phyloP scores from a whole-genome alignment of 176 grass and related monocot genomes.

The Musa beccarii region DNA sequence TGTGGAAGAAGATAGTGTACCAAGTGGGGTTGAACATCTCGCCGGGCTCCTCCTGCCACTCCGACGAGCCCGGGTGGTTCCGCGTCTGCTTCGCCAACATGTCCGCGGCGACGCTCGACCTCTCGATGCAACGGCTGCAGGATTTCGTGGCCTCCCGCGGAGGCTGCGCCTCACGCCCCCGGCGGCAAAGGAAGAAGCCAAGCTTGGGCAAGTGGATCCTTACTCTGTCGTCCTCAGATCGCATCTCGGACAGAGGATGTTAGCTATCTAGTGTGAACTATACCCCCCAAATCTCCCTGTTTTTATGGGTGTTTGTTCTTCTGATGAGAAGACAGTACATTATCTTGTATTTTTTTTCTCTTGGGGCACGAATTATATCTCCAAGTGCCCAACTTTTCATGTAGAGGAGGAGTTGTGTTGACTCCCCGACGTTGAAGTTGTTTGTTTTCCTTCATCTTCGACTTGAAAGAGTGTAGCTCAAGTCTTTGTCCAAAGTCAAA shows the following conservation, averaged over 20 bases:
- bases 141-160: not conserved
- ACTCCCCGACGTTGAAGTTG: too few relatives aligned
- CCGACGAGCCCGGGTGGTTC: constrained; percentile 16
- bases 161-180: not conserved
- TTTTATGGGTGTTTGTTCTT: too few relatives aligned
- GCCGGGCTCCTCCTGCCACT: constrained; percentile 17
- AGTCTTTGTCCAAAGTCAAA: too few relatives aligned
- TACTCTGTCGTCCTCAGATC: not conserved
- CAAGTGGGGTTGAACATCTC: constrained; percentile 18
- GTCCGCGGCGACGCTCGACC: not conserved
- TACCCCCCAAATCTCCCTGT: too few relatives aligned
- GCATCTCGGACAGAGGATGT: not conserved
- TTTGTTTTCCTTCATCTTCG: too few relatives aligned
- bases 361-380: too few relatives aligned
- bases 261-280: not conserved
- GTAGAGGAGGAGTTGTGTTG: too few relatives aligned
- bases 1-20: constrained; percentile 11
- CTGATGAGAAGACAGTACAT: too few relatives aligned
- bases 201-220: not conserved
- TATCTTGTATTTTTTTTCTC: too few relatives aligned
- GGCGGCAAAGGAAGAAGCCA: not conserved
- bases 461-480: too few relatives aligned
- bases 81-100: constrained; percentile 20
- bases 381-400: too few relatives aligned
- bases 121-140: not conserved